phyloP scores from a whole-genome alignment of 1,284 basidiomycete genomes.

The Papiliotrema fonsecae region DNA sequence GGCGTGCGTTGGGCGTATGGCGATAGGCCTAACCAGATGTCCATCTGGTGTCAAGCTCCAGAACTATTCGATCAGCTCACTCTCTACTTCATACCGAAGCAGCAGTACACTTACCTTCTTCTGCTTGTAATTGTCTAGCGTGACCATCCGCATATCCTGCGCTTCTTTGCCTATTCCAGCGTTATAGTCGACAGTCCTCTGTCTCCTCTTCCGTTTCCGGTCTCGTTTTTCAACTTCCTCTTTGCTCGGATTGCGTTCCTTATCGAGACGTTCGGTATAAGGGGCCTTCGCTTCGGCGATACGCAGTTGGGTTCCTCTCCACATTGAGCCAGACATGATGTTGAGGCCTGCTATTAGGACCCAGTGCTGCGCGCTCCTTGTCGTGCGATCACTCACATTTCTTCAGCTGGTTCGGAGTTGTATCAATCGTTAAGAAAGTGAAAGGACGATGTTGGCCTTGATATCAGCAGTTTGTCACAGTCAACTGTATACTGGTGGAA shows the following conservation, averaged over 20 bases:
- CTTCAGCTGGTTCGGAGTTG: constrained; percentile 37
- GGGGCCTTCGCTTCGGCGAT: constrained; percentile 42
- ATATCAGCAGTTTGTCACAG: background rate
- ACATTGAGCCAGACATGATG: constrained; percentile 45
- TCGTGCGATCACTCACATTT: constrained; percentile 41
- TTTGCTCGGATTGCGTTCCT: constrained; percentile 16
- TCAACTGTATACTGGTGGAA: background rate
- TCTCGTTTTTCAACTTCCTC: constrained; percentile 13
- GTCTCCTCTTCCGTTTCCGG: constrained; percentile 25
- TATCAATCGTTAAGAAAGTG: constrained; percentile 40
- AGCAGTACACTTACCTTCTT: constrained; percentile 31
- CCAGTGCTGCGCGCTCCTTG: no score
- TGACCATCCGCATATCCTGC: constrained; percentile 40
- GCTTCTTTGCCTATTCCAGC: constrained; percentile 41
- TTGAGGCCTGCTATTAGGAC: constrained; percentile 36
- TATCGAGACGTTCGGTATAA: constrained; percentile 21
- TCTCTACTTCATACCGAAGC: no score
- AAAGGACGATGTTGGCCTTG: constrained; percentile 42
- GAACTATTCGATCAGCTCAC: constrained; percentile 20
- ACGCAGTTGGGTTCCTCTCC: constrained; percentile 43
- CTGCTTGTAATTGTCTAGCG: constrained; percentile 10
- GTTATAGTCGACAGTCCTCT: constrained; percentile 20
- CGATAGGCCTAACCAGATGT: constrained; percentile 35
- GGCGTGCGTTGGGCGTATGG: constrained; percentile 36
- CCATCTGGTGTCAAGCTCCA: constrained; percentile 26